Evolutionary conservation across 176 grass and related monocot species (phyloP).

Genomic region (Carex myosuroides): DNA sequence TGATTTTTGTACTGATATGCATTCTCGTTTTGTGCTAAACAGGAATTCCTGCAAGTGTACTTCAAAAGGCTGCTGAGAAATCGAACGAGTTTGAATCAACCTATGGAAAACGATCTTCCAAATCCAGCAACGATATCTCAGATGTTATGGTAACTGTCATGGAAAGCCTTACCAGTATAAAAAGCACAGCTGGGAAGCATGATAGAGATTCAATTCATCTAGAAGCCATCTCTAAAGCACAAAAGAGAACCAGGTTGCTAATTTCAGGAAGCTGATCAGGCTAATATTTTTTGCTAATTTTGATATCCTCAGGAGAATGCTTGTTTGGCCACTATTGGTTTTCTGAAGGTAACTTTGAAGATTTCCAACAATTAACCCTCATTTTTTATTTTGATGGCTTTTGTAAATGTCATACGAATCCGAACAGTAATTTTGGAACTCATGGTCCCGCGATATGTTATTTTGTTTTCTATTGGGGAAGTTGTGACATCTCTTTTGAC

Average conservation of each 20-base stretch:
- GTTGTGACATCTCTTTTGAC: background rate
- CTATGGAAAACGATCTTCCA: conserved; percentile 35
- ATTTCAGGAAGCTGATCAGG: conserved; percentile 4
- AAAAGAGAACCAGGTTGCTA: conserved; percentile 46
- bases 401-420: conserved; percentile 6
- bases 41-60: conserved; percentile 78
- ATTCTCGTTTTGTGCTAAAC: conserved; percentile 2
- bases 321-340: background rate
- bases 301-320: background rate
- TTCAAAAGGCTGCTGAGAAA: conserved; percentile 67
- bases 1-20: background rate
- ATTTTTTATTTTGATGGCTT: background rate
- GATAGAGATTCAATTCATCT: conserved; percentile 29
- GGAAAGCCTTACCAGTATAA: conserved; percentile 30
- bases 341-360: background rate
- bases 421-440: conserved; percentile 5
- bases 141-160: conserved; percentile 39
- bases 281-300: background rate
- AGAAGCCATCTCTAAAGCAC: conserved; percentile 35
- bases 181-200: conserved; percentile 23
- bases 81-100: conserved; percentile 71
- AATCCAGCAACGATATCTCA: conserved; percentile 17
- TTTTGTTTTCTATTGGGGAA: background rate
- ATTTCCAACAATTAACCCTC: background rate
- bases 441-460: background rate